Evolutionary conservation across 331 rosid genomes (phyloP), one percentile per base, ranked within the genome.

Genomic region (Rosa hybrid): DNA sequence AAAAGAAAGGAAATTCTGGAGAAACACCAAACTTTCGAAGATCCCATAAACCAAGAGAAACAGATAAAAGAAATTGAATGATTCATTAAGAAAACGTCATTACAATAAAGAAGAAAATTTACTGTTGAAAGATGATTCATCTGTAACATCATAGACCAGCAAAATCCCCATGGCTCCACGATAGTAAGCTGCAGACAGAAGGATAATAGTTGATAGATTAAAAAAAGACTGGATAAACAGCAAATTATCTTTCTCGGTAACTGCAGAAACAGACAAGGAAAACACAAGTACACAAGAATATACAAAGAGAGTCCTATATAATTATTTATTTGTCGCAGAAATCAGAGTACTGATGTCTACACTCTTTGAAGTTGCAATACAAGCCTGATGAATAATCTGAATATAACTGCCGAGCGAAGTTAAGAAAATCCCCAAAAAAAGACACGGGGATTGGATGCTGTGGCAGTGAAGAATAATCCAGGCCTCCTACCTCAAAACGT

Each of bases 151-250:
- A 45, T 96, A 96, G 75, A 93, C 99, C 77, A 93, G 92, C 89
- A 96, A 87, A 80, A 96, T 91, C 48, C 99, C 98, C 98, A 93
- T 96, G 57, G 99, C 98, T 76, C 97, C 98, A 11, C 97, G 94
- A 77, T 93, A 93, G 83, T 93, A 96, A 88, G 98, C 97, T 96
- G 91, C 30, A 72, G 42, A 88, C 41, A 45, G 76, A 59, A 53
- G 54, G 63, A 82, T 34, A 54, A 76, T 9, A 48, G 74, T 63
- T 25, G 72, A 44, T 20, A 56, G 54, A 62, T 45, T 46, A 17
- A 62, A 44, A 45, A 51, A 71, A 30, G 7, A 39, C 56, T 25
- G 39, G 12, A 30, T 12, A 30, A 13, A 59, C 51, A 27, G 49
- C 4, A 51, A 17, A 30, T 44, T 5, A 80, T 41, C 34, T 73